A percentile compares a stretch with the other conserved stretches of the same genome.
These are phyloP conservation scores for Nicotiana rustica DNA, from an alignment of 305 asterid genomes.

Conservation along the genomic window DNA sequence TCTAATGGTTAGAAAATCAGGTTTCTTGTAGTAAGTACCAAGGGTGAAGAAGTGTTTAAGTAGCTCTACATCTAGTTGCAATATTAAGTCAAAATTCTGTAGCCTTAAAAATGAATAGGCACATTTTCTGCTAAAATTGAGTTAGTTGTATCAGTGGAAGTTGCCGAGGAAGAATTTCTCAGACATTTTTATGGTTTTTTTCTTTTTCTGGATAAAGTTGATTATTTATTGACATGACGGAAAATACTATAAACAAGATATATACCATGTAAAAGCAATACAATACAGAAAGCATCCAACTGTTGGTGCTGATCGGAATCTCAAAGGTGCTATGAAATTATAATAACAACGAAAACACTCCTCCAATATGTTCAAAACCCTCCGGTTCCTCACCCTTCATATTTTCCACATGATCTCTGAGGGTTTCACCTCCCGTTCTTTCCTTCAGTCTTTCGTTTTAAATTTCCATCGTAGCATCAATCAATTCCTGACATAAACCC, in stretches of 20 bases:
- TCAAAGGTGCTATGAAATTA: not conserved
- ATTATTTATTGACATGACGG: not conserved
- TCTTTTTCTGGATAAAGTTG: not conserved
- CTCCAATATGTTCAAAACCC: not conserved
- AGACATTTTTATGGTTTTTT: not conserved
- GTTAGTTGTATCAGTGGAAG: not conserved
- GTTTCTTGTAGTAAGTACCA: not conserved
- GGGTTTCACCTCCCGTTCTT: not conserved
- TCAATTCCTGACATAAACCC: not conserved
- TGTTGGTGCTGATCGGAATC: not conserved
- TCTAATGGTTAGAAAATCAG: not conserved
- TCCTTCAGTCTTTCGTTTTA: not conserved
- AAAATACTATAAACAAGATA: not conserved
- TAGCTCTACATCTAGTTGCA: not conserved
- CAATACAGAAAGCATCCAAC: not conserved
- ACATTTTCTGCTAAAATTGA: not conserved
- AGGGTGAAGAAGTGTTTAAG: not conserved
- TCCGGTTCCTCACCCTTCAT: constrained; percentile 1
- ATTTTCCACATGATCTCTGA: not conserved
- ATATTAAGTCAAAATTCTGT: not conserved
- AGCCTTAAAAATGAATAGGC: not conserved
- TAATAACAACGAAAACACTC: not conserved
- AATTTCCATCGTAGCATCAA: constrained; percentile 3
- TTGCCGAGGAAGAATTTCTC: not conserved
- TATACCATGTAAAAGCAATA: not conserved